Conservation (phyloP, 768 basidiomycete genomes). For the Favolaschia claudopus region DNA sequence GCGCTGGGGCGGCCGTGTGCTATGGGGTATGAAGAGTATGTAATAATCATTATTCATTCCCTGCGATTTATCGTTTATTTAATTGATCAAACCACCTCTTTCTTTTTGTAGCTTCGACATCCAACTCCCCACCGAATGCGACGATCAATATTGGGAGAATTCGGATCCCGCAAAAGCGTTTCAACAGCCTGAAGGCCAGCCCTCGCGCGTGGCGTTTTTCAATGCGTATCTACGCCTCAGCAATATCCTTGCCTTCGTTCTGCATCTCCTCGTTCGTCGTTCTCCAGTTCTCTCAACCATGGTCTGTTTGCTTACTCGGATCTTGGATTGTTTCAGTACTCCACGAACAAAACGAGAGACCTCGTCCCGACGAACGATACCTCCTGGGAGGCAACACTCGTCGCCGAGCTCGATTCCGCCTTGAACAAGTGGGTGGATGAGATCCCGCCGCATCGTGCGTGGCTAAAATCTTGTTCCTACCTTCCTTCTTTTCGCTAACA, state of each 20-base stretch:
- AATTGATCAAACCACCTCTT: not conserved
- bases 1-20: constrained; percentile 69
- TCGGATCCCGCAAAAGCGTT: constrained; percentile 39
- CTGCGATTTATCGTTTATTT: not conserved
- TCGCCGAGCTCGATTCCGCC: not conserved
- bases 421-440: constrained; percentile 55
- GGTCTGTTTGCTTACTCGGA: not conserved
- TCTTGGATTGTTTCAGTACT: constrained; percentile 50
- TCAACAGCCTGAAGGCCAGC: constrained; percentile 52
- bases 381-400: constrained; percentile 63
- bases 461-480: no score
- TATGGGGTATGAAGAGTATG: constrained; percentile 78
- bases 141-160: constrained; percentile 30
- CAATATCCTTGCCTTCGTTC: constrained; percentile 42
- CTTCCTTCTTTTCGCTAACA: constrained; percentile 43
- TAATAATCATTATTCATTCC: no score
- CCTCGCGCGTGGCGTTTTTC: constrained; percentile 48
- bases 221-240: constrained; percentile 49
- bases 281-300: not conserved
- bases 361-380: constrained; percentile 4
- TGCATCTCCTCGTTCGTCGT: constrained; percentile 58
- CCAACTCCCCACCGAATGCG: constrained; percentile 44
- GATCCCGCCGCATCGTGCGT: constrained; percentile 51
- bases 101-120: constrained; percentile 51
- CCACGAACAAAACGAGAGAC: constrained; percentile 52